A percentile compares a stretch with the other conserved stretches of the same genome.
These are phyloP conservation scores for Nannizziopsis arthrosporioides DNA, from an alignment of 2,329 filamentous ascomycete species.

Conservation along the genomic window DNA sequence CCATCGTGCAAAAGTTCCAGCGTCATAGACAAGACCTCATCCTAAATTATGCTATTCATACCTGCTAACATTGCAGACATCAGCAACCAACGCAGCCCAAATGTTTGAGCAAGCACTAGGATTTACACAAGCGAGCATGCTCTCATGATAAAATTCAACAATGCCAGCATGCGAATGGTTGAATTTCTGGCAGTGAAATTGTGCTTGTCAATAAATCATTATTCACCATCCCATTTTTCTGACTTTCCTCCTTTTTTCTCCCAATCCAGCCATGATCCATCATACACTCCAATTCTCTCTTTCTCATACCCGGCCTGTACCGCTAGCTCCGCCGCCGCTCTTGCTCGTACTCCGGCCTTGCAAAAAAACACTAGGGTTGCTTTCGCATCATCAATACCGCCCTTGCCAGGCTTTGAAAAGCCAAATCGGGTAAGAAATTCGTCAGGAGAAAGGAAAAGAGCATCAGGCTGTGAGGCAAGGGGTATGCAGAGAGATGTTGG, in stretches of 20 bases:
- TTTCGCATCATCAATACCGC: constrained; percentile 22
- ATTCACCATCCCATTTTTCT: constrained; percentile 34
- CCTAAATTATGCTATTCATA: no score
- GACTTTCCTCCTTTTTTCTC: constrained; percentile 55
- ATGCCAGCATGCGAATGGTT: background rate
- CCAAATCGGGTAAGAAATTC: constrained; percentile 79
- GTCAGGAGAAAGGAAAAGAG: constrained; percentile 59
- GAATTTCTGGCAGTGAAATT: background rate
- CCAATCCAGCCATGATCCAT: constrained; percentile 62
- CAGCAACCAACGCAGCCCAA: no score
- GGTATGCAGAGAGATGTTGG: constrained; percentile 76
- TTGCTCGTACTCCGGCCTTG: constrained; percentile 75
- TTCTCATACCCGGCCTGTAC: constrained; percentile 61
- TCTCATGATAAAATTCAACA: no score
- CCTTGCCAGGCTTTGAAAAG: constrained; percentile 53
- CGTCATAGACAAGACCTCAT: no score
- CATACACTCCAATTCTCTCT: constrained; percentile 45
- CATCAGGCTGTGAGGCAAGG: constrained; percentile 62
- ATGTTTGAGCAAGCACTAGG: no score
- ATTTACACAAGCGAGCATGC: no score
- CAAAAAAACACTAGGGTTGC: constrained; percentile 71
- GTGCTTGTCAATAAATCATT: background rate
- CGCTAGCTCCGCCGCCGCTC: constrained; percentile 65
- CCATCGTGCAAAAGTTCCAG: no score
- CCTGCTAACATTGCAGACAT: no score